Percentiles rank a stretch among this genome's conserved stretches.
phyloP scores from a whole-genome alignment of 495 filamentous ascomycete species.

The Penicillium pancosmium region DNA sequence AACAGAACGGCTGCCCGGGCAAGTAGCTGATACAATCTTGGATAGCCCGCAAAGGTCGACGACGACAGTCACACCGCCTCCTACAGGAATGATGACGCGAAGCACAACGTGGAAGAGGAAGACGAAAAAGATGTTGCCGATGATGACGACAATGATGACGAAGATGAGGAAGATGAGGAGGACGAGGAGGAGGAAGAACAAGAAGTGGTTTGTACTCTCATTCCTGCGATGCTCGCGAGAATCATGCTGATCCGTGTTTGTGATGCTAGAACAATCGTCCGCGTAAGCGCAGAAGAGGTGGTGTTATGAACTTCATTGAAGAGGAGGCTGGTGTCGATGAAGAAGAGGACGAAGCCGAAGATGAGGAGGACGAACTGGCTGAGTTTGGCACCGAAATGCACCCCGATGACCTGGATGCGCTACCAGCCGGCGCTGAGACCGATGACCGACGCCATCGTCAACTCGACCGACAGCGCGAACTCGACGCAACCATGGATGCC shows the following conservation, averaged over 20 bases:
- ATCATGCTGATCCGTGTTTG: conserved; percentile 13
- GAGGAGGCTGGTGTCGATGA: conserved; percentile 96
- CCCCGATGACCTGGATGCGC: conserved; percentile 82
- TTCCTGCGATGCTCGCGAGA: conserved; percentile 9
- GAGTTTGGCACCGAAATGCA: conserved; percentile 89
- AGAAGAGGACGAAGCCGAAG: conserved; percentile 89
- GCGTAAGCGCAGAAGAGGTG: conserved; percentile 73
- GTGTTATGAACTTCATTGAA: conserved; percentile 84
- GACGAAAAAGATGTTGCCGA: conserved; percentile 46
- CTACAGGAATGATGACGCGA: conserved; percentile 39
- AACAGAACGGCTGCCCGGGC: not conserved
- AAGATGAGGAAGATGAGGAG: conserved; percentile 41
- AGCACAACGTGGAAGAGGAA: conserved; percentile 51
- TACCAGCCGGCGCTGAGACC: conserved; percentile 74
- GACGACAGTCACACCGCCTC: conserved; percentile 53
- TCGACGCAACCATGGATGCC: conserved; percentile 81
- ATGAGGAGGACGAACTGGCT: conserved; percentile 80
- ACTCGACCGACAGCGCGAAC: conserved; percentile 87
- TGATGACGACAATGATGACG: conserved; percentile 45
- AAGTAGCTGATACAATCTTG: conserved; percentile 22
- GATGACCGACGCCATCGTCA: conserved; percentile 94
- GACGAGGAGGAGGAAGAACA: conserved; percentile 47
- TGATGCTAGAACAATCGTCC: conserved; percentile 61
- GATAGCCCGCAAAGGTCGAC: conserved; percentile 47
- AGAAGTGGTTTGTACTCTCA: conserved; percentile 27